Percentiles rank a stretch among this genome's conserved stretches.
Conservation (phyloP, 2,329 filamentous ascomycete genomes). For the Nigrospora sphaerica region DNA sequence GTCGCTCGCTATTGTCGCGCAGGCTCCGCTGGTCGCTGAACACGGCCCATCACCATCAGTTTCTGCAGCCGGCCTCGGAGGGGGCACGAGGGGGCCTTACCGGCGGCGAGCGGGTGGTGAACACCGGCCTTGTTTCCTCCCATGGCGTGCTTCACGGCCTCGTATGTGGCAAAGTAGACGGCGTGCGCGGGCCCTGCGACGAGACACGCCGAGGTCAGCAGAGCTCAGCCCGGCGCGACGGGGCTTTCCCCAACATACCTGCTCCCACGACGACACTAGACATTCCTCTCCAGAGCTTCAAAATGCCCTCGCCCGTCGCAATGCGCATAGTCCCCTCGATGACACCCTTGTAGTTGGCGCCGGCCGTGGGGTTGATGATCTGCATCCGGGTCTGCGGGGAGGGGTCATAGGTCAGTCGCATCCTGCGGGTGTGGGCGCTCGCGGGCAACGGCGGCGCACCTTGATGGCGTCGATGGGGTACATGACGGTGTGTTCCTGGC, state of each 20-base stretch:
- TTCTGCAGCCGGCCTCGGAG: slow-evolving; percentile 1
- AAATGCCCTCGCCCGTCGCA: slow-evolving; percentile 78
- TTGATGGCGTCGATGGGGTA: slow-evolving; percentile 98
- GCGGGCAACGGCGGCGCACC: slow-evolving; percentile 42
- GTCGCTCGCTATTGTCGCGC: slow-evolving; percentile 93
- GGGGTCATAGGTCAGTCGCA: slow-evolving; percentile 7
- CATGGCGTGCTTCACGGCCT: slow-evolving; percentile 92
- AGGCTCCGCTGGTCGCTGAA: slow-evolving; percentile 82
- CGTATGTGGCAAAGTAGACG: slow-evolving; percentile 97
- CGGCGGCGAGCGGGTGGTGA: slow-evolving; percentile 89
- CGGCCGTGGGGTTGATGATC: slow-evolving; percentile 76
- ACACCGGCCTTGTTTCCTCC: slow-evolving; percentile 82
- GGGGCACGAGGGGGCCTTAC: slow-evolving; percentile 42
- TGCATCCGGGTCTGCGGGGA: slow-evolving; percentile 85
- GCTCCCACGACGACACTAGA: slow-evolving; percentile 94
- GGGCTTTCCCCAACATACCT: slow-evolving; percentile 47
- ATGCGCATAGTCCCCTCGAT: slow-evolving; percentile 91
- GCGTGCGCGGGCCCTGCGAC: slow-evolving; percentile 82
- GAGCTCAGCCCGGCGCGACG: neutral
- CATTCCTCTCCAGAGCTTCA: slow-evolving; percentile 92
- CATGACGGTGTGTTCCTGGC: slow-evolving; percentile 95
- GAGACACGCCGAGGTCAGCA: neutral
- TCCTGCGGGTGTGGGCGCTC: too few relatives aligned
- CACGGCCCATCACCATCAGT: neutral
- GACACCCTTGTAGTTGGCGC: slow-evolving; percentile 80